Evolutionary conservation across 164 flowering plant species (phyloP), one percentile per base, ranked within the genome.

Genomic region (Stephania japonica): DNA sequence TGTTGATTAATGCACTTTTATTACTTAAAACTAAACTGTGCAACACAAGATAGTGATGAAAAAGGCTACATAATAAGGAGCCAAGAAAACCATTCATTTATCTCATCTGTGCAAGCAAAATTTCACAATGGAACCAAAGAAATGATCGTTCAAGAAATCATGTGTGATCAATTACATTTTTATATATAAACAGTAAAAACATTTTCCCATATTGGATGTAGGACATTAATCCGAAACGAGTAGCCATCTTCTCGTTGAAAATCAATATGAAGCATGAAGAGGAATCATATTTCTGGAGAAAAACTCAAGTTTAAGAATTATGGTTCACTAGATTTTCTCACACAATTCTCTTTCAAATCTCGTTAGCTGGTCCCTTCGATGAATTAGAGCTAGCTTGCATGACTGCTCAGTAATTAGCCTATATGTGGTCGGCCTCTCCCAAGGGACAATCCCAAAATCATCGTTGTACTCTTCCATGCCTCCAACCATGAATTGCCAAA

Each of bases 391-490:
- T 81, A 94, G 75, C 72, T 84, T 83, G 76, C 97, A 94, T 8
- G 98, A 89, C 26, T 91, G 97, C 59, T 76, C 79, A 1, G 83
- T 83, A 61, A 92, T 75, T 24, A 92, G 67, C 61, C 44, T 76
- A 69, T 86, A 83, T 0, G 78, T 84, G 19, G 89, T 67, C 49
- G 85, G 69, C 32, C 84, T 83, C 74, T 91, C 86, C 88, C 90
- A 86, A 2, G 98, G 97, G n/a, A 92, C 85, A 16, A 92, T 78
- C 42, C 93, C 93, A 75, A 87, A 91, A 42, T 88, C 97, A 71
- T 94, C 98, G 26, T 84, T 85, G 70, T 78, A 90, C 71, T 86
- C 89, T 64, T 94, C 92, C 97, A 92, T 91, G 77, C 93, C 97
- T 78, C 80, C 86, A 24, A 90, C 91, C 64, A 94, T 64, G 69